phyloP scores from a whole-genome alignment of 2,329 filamentous ascomycete genomes.

The Trichoderma lentiforme region DNA sequence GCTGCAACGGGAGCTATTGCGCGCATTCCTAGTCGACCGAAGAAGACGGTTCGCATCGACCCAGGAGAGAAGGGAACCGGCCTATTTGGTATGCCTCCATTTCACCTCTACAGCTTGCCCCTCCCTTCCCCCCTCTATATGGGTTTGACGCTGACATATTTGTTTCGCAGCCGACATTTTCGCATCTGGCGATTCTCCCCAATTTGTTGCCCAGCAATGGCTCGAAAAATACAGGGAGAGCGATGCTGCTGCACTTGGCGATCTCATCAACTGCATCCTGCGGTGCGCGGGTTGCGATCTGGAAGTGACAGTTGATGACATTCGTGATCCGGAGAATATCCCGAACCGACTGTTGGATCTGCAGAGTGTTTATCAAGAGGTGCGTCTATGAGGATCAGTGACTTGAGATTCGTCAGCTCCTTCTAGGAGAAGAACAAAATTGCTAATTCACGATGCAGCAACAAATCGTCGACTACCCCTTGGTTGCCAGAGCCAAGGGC shows the following conservation, averaged over 20 bases:
- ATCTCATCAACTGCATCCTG: constrained; percentile 65
- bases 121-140: constrained; percentile 24
- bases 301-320: constrained; percentile 75
- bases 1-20: constrained; percentile 37
- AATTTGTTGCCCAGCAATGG: constrained; percentile 60
- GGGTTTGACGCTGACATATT: not conserved
- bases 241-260: constrained; percentile 53
- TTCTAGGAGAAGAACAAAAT: constrained; percentile 26
- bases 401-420: not conserved
- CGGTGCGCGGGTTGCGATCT: constrained; percentile 76
- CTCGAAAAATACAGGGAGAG: constrained; percentile 55
- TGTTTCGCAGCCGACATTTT: constrained; percentile 57
- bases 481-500: constrained; percentile 77
- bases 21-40: constrained; percentile 50
- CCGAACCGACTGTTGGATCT: constrained; percentile 75
- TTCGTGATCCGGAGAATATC: constrained; percentile 85
- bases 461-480: constrained; percentile 84
- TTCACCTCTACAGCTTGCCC: not conserved
- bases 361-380: constrained; percentile 82
- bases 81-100: constrained; percentile 50
- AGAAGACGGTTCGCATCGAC: constrained; percentile 54
- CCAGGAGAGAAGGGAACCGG: constrained; percentile 50
- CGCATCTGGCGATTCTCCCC: constrained; percentile 53
- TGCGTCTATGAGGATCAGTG: constrained; percentile 29
- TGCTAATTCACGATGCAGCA: constrained; percentile 41